Conservation (phyloP, 2,329 filamentous ascomycete species). For the Diaporthe amygdali region DNA sequence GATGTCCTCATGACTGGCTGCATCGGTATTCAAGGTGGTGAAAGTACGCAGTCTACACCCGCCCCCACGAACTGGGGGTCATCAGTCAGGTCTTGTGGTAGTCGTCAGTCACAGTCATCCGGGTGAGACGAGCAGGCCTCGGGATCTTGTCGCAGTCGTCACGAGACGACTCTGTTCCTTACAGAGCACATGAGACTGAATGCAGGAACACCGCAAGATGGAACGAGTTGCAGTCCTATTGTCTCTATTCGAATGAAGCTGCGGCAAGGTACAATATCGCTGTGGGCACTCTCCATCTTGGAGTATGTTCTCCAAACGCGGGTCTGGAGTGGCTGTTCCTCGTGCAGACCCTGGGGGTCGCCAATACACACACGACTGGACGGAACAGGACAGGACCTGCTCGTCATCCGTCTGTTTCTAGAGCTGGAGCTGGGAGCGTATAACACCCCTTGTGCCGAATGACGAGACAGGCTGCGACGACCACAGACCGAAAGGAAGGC, state of each 20-base stretch:
- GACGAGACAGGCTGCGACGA: background rate
- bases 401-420: background rate
- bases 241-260: background rate
- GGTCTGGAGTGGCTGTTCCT: background rate
- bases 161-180: background rate
- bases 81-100: background rate
- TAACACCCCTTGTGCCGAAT: too few species aligned
- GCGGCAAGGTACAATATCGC: background rate
- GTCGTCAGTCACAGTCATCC: background rate
- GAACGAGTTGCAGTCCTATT: background rate
- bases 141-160: background rate
- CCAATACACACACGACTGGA: background rate
- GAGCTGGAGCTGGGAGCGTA: too few species aligned
- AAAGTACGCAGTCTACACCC: too few species aligned
- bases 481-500: background rate
- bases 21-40: background rate
- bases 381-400: background rate
- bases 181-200: background rate
- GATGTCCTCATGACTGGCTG: slow-evolving; percentile 6
- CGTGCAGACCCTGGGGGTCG: background rate
- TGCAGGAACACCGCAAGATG: background rate
- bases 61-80: background rate
- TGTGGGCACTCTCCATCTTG: background rate
- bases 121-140: background rate
- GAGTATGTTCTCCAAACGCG: background rate